Evolutionary conservation across 2,329 filamentous ascomycete species (phyloP).

Genomic region (Ophidiomyces ophidiicola): DNA sequence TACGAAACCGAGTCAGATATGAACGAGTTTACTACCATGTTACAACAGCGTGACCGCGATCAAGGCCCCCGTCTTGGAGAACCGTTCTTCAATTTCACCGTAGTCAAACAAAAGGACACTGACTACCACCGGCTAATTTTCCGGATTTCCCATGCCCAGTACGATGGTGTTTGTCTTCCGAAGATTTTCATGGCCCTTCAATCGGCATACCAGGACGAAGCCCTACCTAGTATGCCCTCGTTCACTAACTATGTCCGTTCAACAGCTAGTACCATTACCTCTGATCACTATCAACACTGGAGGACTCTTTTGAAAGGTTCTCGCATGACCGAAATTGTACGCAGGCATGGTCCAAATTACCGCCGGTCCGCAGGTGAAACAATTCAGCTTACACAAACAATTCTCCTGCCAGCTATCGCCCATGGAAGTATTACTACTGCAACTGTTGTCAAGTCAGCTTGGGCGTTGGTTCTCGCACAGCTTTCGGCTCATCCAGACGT

Average conservation of each 20-base stretch:
- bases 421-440: conserved; percentile 49
- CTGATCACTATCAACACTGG: conserved; percentile 49
- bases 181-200: conserved; percentile 50
- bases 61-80: conserved; percentile 47
- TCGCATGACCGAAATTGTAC: conserved; percentile 35
- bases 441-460: conserved; percentile 54
- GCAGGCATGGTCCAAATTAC: conserved; percentile 24
- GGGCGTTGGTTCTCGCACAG: conserved; percentile 51
- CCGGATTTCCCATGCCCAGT: conserved; percentile 56
- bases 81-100: conserved; percentile 49
- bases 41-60: conserved; percentile 46
- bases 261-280: conserved; percentile 29
- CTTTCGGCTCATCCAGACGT: conserved; percentile 44
- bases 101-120: conserved; percentile 29
- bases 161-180: conserved; percentile 56
- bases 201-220: conserved; percentile 37
- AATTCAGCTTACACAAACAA: conserved; percentile 26
- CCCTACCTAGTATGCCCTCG: conserved; percentile 30
- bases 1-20: conserved; percentile 43
- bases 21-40: conserved; percentile 41
- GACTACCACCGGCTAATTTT: conserved; percentile 33
- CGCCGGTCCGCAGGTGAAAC: conserved; percentile 28
- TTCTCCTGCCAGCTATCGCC: conserved; percentile 35
- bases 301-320: conserved; percentile 45
- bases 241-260: conserved; percentile 39